Percentiles rank a stretch among this genome's conserved stretches.
Conservation (phyloP, 768 basidiomycete species). For the Naganishia friedmannii region DNA sequence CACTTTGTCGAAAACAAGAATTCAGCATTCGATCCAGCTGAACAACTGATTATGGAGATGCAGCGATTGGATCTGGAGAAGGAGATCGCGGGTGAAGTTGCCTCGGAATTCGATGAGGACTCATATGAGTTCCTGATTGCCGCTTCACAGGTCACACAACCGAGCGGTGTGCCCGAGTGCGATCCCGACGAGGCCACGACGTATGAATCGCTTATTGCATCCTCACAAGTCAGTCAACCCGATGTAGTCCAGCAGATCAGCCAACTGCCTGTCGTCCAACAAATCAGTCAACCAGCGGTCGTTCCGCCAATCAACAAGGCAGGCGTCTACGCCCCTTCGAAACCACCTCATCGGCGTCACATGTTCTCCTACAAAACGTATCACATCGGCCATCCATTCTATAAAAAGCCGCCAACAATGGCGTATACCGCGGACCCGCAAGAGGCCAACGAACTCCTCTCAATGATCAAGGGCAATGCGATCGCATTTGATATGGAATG, state of each 20-base stretch:
- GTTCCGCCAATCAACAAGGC: no score
- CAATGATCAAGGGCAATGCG: slow-evolving; percentile 37
- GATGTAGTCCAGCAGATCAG: neutral
- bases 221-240: neutral
- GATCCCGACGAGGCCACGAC: no score
- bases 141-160: neutral
- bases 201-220: neutral
- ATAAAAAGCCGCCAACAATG: slow-evolving; percentile 31
- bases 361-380: slow-evolving; percentile 35
- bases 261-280: no score
- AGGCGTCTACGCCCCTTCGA: no score
- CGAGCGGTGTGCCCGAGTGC: neutral
- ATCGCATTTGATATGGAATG: slow-evolving; percentile 50
- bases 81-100: neutral
- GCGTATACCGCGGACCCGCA: slow-evolving; percentile 40
- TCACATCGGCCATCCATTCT: neutral
- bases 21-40: neutral
- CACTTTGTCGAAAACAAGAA: neutral
- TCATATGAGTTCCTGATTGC: neutral
- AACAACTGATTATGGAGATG: neutral
- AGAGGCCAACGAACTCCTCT: slow-evolving; percentile 45
- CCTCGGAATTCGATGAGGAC: neutral
- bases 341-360: neutral
- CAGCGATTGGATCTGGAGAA: neutral
- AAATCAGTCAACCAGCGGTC: no score